phyloP scores from a whole-genome alignment of 768 basidiomycete species.

The Termitomyces sp. region DNA sequence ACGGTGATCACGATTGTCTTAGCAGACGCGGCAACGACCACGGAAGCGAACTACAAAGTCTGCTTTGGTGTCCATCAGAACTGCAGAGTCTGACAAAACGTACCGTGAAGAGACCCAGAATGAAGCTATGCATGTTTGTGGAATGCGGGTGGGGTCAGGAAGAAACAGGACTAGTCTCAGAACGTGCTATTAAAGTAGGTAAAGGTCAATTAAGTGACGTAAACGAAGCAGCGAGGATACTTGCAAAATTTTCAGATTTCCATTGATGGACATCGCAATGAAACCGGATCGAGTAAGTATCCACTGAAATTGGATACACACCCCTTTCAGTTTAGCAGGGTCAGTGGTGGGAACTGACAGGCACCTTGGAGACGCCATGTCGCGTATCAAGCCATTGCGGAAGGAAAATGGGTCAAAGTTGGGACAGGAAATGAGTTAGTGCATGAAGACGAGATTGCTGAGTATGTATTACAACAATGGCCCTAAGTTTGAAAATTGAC shows the following conservation, averaged over 20 bases:
- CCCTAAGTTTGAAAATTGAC: too few relatives aligned
- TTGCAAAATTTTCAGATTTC: not conserved
- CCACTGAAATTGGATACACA: not conserved
- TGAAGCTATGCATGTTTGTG: not conserved
- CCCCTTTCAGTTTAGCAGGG: not conserved
- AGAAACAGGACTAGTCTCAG: not conserved
- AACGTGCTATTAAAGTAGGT: not conserved
- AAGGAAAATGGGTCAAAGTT: not conserved
- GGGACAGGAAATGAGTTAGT: not conserved
- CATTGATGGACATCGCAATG: not conserved
- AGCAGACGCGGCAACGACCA: slow-evolving; percentile 19
- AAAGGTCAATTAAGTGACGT: not conserved
- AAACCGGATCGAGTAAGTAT: not conserved
- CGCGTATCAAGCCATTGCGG: not conserved
- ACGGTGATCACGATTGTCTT: slow-evolving; percentile 40
- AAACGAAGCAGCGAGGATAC: not conserved
- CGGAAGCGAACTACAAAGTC: not conserved
- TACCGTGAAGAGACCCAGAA: slow-evolving; percentile 6
- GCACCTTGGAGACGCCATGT: not conserved
- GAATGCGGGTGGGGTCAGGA: not conserved
- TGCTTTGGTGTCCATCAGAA: not conserved
- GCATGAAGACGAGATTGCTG: too few relatives aligned
- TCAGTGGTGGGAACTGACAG: not conserved
- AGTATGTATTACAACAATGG: too few relatives aligned
- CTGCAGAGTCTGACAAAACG: not conserved